Base-by-base conservation (phyloP, 2,329 filamentous ascomycete genomes). In the Penicillium sp. region DNA sequence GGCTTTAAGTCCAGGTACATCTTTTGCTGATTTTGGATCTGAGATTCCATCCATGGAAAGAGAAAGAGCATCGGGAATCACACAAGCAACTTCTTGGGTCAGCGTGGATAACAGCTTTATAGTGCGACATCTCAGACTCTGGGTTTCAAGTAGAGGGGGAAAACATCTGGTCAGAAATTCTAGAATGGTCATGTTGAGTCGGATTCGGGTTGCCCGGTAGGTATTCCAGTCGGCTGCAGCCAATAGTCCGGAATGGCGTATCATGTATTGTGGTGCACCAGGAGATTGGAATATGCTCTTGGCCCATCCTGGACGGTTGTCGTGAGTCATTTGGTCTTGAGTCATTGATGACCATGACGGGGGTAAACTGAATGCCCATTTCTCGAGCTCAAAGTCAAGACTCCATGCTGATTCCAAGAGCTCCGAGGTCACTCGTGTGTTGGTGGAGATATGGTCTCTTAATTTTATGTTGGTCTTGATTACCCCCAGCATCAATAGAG, bases 141-240 rank as follows among this genome's bases (percentile, higher is more conserved):
- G 7, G 6, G 20, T 12, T 25, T 34, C 14, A 4, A 16, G 2
- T 4, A n/a, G 6, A 7, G 31, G 14, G 12, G 12, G 26, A 9
- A 20, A 4, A 9, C 28, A 29, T 22, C 22, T 18, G 3, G 17
- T 22, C 12, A 44, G n/a, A 6, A 37, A 42, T 0, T 35, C 31
- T 1, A 44, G 15, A 8, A 47, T 41, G 3, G 32, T 16, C 3
- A 42, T 14, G 20, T 43, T 34, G 3, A 47, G 35, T 27, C 20
- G 32, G 10, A 47, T 35, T 10, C 41, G 38, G 12, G 30, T 35
- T 15, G 44, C 32, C 9, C 41, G 32, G 23, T 34, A 47, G 22
- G 33, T 29, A 13, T 40, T 47, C 41, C 38, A 44, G 26, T 44
- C 42, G 26, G 35, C 39, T 12, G 30, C 41, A 6, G 38, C 33